phyloP scores from a whole-genome alignment of 75 land plant species.

The Sequoiadendron giganteum region DNA sequence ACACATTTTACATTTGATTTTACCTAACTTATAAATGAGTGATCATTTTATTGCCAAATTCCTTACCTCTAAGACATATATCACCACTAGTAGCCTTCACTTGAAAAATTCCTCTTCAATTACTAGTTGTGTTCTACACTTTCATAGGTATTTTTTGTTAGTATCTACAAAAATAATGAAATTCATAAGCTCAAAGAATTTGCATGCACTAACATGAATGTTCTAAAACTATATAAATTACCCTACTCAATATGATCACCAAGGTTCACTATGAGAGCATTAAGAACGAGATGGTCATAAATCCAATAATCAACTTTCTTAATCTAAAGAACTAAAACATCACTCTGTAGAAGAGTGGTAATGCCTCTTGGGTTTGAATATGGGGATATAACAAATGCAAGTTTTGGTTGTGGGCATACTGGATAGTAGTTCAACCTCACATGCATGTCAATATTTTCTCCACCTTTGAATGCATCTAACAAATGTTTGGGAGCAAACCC shows the following conservation, averaged over 20 bases:
- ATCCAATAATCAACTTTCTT: constrained; percentile 47
- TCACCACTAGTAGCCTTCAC: too few relatives aligned
- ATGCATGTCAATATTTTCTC: constrained; percentile 30
- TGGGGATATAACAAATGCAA: constrained; percentile 45
- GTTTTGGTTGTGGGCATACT: constrained; percentile 65
- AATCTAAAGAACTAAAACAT: constrained; percentile 63
- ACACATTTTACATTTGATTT: too few relatives aligned
- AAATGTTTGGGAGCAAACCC: constrained; percentile 21
- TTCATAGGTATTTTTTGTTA: constrained; percentile 29
- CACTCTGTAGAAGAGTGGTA: constrained; percentile 42
- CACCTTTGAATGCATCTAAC: constrained; percentile 35
- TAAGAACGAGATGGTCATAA: too few relatives aligned
- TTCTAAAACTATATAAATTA: background rate
- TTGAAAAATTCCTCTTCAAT: too few relatives aligned
- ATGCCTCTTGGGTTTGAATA: constrained; percentile 62
- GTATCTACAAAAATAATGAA: constrained; percentile 10
- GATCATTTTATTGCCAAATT: too few relatives aligned
- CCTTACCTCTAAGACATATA: too few relatives aligned
- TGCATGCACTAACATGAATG: background rate
- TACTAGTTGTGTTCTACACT: constrained; percentile 24
- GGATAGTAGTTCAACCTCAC: constrained; percentile 65
- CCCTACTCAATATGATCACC: constrained; percentile 77
- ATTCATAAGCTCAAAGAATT: background rate
- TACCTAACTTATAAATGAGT: too few relatives aligned
- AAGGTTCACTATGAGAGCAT: constrained; percentile 62